phyloP scores from a whole-genome alignment of 192 early-diverging fungal species.

The Pilobolus umbonatus region DNA sequence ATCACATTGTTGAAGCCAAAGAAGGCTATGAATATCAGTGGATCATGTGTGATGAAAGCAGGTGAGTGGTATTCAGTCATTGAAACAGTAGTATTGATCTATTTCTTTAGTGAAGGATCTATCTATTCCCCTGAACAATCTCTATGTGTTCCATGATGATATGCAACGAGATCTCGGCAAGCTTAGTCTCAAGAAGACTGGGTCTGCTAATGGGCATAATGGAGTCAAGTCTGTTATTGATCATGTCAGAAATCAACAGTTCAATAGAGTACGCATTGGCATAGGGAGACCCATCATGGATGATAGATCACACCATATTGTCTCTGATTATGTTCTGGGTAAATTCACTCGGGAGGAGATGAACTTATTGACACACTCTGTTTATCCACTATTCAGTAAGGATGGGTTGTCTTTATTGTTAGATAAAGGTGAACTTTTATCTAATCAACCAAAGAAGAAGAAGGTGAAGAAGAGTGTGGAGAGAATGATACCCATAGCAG shows the following conservation, averaged over 20 bases:
- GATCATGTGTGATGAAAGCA: conserved; percentile 54
- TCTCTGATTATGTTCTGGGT: conserved; percentile 56
- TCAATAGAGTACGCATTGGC: conserved; percentile 59
- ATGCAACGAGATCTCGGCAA: conserved; percentile 62
- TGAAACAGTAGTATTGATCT: not conserved
- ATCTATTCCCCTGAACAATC: conserved; percentile 34
- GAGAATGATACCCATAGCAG: too few species aligned
- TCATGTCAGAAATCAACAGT: conserved; percentile 45
- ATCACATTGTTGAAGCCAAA: conserved; percentile 61
- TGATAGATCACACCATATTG: conserved; percentile 33
- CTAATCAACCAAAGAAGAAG: conserved; percentile 9
- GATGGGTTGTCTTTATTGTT: conserved; percentile 8
- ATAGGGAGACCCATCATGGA: conserved; percentile 54
- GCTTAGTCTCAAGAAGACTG: conserved; percentile 52
- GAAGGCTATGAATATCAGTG: conserved; percentile 67
- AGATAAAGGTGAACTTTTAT: conserved; percentile 14
- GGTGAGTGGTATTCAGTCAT: conserved; percentile 33
- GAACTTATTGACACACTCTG: conserved; percentile 38
- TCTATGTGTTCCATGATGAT: conserved; percentile 71
- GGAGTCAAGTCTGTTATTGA: conserved; percentile 65
- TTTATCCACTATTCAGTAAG: conserved; percentile 30
- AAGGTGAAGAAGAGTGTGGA: too few species aligned
- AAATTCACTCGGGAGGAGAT: conserved; percentile 47
- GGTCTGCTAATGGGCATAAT: conserved; percentile 73
- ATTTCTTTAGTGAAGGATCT: conserved; percentile 38